A percentile compares a stretch with the other conserved stretches of the same genome.
These are phyloP conservation scores for Macaranga tanarius DNA, from an alignment of 441 rosid species.

Conservation along the genomic window DNA sequence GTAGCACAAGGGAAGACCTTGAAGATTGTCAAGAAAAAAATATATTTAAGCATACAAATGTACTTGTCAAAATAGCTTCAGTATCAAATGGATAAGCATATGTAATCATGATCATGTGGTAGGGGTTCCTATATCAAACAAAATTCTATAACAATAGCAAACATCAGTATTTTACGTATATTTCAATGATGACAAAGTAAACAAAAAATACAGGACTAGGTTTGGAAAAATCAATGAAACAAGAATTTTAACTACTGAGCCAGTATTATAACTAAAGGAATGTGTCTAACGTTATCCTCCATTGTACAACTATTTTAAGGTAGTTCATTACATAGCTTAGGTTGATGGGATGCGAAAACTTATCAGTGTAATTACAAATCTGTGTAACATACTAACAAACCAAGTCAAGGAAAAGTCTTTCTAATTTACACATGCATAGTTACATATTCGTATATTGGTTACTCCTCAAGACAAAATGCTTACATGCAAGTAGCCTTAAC, in stretches of 20 bases:
- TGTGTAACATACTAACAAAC: background rate
- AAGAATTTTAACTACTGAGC: background rate
- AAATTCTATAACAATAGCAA: background rate
- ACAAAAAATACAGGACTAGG: background rate
- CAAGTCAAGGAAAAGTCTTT: background rate
- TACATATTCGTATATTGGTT: background rate
- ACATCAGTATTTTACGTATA: background rate
- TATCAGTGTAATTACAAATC: background rate
- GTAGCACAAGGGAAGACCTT: constrained; percentile 67
- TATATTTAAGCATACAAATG: background rate
- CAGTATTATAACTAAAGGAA: background rate
- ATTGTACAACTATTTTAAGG: background rate
- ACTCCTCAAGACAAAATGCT: background rate
- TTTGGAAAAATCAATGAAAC: background rate
- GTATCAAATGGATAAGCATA: background rate
- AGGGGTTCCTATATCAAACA: background rate
- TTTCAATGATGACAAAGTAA: background rate
- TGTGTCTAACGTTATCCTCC: background rate
- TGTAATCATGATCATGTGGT: background rate
- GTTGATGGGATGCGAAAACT: background rate
- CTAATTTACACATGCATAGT: background rate
- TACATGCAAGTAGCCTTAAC: background rate
- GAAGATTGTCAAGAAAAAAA: constrained; percentile 14
- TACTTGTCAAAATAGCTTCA: background rate
- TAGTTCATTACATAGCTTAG: background rate